Conservation (phyloP, 2,329 filamentous ascomycete genomes). For the Chaetothyriales sp. region DNA sequence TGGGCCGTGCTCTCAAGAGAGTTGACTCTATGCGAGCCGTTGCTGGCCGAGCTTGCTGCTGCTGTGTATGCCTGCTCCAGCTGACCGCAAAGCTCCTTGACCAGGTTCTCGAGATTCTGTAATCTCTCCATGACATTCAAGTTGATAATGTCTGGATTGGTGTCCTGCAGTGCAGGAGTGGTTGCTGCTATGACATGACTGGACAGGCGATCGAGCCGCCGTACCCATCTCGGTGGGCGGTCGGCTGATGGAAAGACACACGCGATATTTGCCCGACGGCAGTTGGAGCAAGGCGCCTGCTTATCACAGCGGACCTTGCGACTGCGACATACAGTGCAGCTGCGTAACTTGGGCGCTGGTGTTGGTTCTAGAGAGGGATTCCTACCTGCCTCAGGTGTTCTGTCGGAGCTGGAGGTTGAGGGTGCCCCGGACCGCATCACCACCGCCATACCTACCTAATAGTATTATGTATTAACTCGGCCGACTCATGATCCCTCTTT, state of each 20-base stretch:
- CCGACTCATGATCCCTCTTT: too few relatives aligned
- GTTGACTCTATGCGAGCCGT: slow-evolving; percentile 9
- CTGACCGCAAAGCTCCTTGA: slow-evolving; percentile 37
- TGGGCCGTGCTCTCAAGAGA: slow-evolving; percentile 20
- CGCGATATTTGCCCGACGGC: slow-evolving; percentile 37
- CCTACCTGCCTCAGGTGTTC: too few relatives aligned
- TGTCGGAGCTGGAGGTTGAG: too few relatives aligned
- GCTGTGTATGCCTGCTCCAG: slow-evolving; percentile 31
- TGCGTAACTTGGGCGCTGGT: slow-evolving; percentile 20
- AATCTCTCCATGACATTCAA: slow-evolving; percentile 37
- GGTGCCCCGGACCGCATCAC: too few relatives aligned
- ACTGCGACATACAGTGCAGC: slow-evolving; percentile 33
- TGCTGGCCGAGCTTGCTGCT: slow-evolving; percentile 14
- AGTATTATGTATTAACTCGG: too few relatives aligned
- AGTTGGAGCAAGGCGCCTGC: slow-evolving; percentile 32
- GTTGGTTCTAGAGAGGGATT: not conserved
- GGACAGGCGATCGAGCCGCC: slow-evolving; percentile 34
- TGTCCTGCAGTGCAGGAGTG: slow-evolving; percentile 8
- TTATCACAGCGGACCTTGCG: slow-evolving; percentile 37
- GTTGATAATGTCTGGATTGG: slow-evolving; percentile 19
- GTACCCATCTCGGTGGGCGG: slow-evolving; percentile 45
- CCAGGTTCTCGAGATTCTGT: slow-evolving; percentile 37
- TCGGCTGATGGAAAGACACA: slow-evolving; percentile 49
- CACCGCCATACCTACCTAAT: too few relatives aligned
- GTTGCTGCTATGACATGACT: slow-evolving; percentile 17